Conservation (phyloP, 768 basidiomycete species). For the Amanita exitialis region DNA sequence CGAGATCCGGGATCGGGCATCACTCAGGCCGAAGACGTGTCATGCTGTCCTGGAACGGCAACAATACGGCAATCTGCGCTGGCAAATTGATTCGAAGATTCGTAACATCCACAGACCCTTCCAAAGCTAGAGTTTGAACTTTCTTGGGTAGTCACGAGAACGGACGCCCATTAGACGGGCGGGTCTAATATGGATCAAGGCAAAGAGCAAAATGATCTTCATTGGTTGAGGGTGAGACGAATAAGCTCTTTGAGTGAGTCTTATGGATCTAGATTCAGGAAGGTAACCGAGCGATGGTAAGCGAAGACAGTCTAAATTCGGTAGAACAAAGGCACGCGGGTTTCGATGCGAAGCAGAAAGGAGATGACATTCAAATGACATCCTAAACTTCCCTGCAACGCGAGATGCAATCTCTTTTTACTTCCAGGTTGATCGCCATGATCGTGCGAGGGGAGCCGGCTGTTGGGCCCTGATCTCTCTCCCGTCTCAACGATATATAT, state of each 20-base stretch:
- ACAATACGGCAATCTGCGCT: slow-evolving; percentile 22
- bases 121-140: slow-evolving; percentile 8
- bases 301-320: slow-evolving; percentile 39
- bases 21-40: slow-evolving; percentile 15
- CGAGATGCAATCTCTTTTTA: slow-evolving; percentile 33
- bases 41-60: slow-evolving; percentile 14
- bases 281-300: slow-evolving; percentile 26
- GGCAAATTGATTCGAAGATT: slow-evolving; percentile 7
- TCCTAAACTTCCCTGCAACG: slow-evolving; percentile 28
- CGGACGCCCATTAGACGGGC: neutral
- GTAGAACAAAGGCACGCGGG: slow-evolving; percentile 53
- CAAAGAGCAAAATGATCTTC: slow-evolving; percentile 10
- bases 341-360: slow-evolving; percentile 28
- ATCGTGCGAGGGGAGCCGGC: slow-evolving; percentile 47
- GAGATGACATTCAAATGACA: slow-evolving; percentile 33
- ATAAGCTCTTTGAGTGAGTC: slow-evolving; percentile 34
- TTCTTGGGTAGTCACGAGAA: slow-evolving; percentile 1
- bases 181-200: slow-evolving; percentile 13
- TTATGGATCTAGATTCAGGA: slow-evolving; percentile 27
- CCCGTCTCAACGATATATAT: slow-evolving; percentile 43
- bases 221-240: slow-evolving; percentile 15
- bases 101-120: slow-evolving; percentile 7
- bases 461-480: slow-evolving; percentile 32
- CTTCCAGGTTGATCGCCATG: slow-evolving; percentile 50
- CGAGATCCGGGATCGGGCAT: slow-evolving; percentile 23